These are phyloP conservation scores for Colletotrichum shisoi DNA, from an alignment of 2,329 filamentous ascomycete species.

Conservation along the genomic window DNA sequence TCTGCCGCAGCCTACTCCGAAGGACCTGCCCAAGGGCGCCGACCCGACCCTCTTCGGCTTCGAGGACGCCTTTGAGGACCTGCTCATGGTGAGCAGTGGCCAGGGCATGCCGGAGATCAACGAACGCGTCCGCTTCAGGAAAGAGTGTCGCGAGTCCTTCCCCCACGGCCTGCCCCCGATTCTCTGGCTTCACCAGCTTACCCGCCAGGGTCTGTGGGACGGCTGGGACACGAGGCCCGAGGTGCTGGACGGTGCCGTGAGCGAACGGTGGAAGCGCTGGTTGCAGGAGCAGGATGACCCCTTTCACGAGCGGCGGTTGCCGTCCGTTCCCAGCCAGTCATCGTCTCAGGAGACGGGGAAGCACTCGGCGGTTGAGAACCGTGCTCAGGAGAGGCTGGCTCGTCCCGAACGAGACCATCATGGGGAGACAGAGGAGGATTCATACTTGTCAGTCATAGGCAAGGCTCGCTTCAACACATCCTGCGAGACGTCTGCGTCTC, in stretches of 20 bases:
- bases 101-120: conserved; percentile 53
- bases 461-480: conserved; percentile 28
- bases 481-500: conserved; percentile 13
- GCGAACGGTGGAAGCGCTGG: conserved; percentile 39
- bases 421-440: conserved; percentile 34
- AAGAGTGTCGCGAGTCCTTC: conserved; percentile 51
- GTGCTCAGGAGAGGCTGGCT: not conserved
- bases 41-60: conserved; percentile 58
- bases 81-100: conserved; percentile 58
- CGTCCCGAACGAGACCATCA: conserved; percentile 11
- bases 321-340: not conserved
- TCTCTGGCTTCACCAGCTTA: conserved; percentile 51
- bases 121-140: conserved; percentile 48
- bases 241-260: conserved; percentile 32
- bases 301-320: conserved; percentile 22
- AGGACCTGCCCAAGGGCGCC: conserved; percentile 51
- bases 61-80: conserved; percentile 66
- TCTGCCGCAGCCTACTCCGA: conserved; percentile 58
- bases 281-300: conserved; percentile 34
- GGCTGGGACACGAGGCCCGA: conserved; percentile 38
- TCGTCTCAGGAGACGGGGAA: not conserved
- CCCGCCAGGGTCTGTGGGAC: conserved; percentile 39
- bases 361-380: not conserved
- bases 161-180: conserved; percentile 52
- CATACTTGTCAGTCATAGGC: conserved; percentile 33